Base-by-base conservation (phyloP, 169 alveolate genomes). In the Plasmodium relictum region DNA sequence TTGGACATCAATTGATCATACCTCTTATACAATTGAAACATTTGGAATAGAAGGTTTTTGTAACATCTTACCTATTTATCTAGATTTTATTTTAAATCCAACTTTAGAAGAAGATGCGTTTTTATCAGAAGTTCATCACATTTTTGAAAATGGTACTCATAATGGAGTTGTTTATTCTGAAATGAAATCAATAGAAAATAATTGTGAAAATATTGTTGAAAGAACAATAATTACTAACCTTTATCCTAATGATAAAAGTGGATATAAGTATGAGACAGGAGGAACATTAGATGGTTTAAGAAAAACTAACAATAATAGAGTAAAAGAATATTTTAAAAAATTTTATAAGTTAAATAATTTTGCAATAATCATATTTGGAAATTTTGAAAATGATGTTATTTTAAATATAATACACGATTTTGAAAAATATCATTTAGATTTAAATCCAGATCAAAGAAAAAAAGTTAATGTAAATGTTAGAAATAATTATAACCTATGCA, bases 1-100 rank as follows among this genome's bases (percentile, higher is more conserved):
- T 6, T 96, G 98, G 98, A 96, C 98, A 0, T 94, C 94, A 4
- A 92, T 94, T 26, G 98, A 94, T 45, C 96, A 94, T 89, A 93
- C 96, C 14, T 92, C 93, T 12, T 94, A 93, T 68, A 96, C 97
- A 1, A 83, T 96, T 37, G 93, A 96, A 12, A 96, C 98, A 0
- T 96, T 97, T 22, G 98, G 98, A 0, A 59, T 94, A 12, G 97
- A 95, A 73, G 98, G 98, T 18, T 91, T 95, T 39, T 72, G 94
- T 83, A 94, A 93, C 66, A 92, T 96, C 41, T 63, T 96, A 59
- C 98, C 98, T 0, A 95, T 96, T 14, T 96, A 95, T 76, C 62
- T 96, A 50, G 98, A 96, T 89, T 97, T 95, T 92, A 70, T 96
- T 50, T 73, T 96, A 54, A 83, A 74, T 22, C 98, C 98, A 37